A percentile compares a stretch with the other conserved stretches of the same genome.
These are phyloP conservation scores for Cylindrodendrum hubeiense DNA, from an alignment of 2,329 filamentous ascomycete genomes.

Conservation along the genomic window DNA sequence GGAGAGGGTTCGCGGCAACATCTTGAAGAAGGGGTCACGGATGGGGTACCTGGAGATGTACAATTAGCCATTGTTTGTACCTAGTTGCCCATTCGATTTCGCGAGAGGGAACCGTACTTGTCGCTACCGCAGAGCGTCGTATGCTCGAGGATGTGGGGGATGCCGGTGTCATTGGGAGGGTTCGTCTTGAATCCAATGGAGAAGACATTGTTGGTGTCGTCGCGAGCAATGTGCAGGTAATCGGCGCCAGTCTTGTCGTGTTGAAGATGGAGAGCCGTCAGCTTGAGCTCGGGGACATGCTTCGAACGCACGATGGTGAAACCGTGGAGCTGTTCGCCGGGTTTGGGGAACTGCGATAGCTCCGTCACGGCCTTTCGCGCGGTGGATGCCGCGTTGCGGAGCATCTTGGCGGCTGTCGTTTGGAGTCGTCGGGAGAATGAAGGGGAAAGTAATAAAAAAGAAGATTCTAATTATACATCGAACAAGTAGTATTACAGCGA, in stretches of 20 bases:
- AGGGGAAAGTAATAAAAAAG: neutral
- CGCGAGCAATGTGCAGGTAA: slow-evolving; percentile 93
- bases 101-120: slow-evolving; percentile 69
- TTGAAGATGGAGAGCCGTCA: slow-evolving; percentile 89
- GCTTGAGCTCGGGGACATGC: slow-evolving; percentile 92
- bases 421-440: neutral
- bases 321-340: slow-evolving; percentile 89
- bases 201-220: slow-evolving; percentile 99
- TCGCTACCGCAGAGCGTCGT: slow-evolving; percentile 96
- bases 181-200: slow-evolving; percentile 99
- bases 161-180: slow-evolving; percentile 93
- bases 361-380: slow-evolving; percentile 78
- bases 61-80: slow-evolving; percentile 42
- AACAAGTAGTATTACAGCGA: slow-evolving; percentile 29
- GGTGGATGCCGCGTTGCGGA: slow-evolving; percentile 64
- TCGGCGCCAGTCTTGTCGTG: slow-evolving; percentile 97
- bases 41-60: slow-evolving; percentile 83
- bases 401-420: slow-evolving; percentile 54
- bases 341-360: slow-evolving; percentile 79
- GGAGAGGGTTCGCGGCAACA: slow-evolving; percentile 96
- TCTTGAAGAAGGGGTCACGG: slow-evolving; percentile 99
- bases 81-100: neutral
- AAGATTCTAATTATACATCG: slow-evolving; percentile 37
- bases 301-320: slow-evolving; percentile 92
- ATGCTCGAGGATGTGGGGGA: slow-evolving; percentile 97